Base-by-base conservation (phyloP, 1,284 basidiomycete species). In the Golubevia pallescens region DNA sequence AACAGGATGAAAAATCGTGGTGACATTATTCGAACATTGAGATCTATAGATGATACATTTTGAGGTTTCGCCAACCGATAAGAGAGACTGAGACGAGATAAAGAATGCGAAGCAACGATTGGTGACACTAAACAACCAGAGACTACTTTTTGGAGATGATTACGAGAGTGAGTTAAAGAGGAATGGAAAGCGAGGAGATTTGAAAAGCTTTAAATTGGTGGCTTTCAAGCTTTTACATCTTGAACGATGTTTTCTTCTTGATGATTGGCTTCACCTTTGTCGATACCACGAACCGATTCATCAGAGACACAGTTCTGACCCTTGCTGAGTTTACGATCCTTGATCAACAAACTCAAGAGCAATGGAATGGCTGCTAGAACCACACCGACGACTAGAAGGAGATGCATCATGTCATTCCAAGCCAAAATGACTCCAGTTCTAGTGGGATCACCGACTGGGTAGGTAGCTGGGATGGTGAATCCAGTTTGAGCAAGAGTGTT, bases 301-400 rank as follows among this genome's bases (percentile, higher is more conserved):
- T 77, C 70, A 66, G 73, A 77, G 61, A 85, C 75, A 58, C 78
- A 79, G 60, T 84, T 85, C 66, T 85, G 80, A 62, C 69, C 71
- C 62, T 77, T 66, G 58, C 69, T 66, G 38, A 85, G 72, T 65
- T 74, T 74, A 62, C 69, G 70, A 65, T 84, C 69, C 54, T 62
- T 77, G 57, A 84, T 28, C 23, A 82, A 57, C 13, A 75, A 48
- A 34, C 72, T 57, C 20, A 71, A 56, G 51, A 84, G 38, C 59
- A 85, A 69, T 24, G 78, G 75, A 7, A 80, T 70, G 16, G 68
- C 78, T 1, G 70, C 65, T 51, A 84, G 65, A 10, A 65, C 74
- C 58, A 82, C 77, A 20, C 65, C 75, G 38, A 76, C 66, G 68
- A 77, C 75, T 60, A 85, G 69, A 8, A 72, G 67, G 19, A 67